A percentile compares a stretch with the other conserved stretches of the same genome.
Conservation (phyloP, 257 asterid genomes). For the Solanum sejunctum region DNA sequence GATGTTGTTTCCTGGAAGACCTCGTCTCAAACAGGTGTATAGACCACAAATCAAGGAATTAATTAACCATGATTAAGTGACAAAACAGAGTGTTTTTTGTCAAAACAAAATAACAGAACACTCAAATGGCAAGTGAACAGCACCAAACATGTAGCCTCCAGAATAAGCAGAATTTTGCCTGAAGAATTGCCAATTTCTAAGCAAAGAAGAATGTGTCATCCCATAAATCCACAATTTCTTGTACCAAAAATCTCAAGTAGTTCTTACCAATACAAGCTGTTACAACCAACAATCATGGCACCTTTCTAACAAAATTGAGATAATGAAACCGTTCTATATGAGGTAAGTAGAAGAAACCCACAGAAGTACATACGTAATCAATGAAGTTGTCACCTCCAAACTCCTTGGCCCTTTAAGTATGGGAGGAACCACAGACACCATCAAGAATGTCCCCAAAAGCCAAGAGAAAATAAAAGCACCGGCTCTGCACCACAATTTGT, state of each 20-base stretch:
- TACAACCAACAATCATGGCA: not conserved
- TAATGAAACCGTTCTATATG: not conserved
- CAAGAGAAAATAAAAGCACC: slow-evolving; percentile 73
- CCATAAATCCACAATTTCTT: not conserved
- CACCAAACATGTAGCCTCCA: not conserved
- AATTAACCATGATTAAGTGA: not conserved
- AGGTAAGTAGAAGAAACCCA: slow-evolving; percentile 75
- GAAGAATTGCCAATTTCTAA: not conserved
- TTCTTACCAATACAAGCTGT: not conserved
- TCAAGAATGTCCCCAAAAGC: slow-evolving; percentile 91
- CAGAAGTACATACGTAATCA: slow-evolving; percentile 74
- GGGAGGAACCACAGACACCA: slow-evolving; percentile 96
- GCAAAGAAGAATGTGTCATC: not conserved
- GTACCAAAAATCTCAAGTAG: not conserved
- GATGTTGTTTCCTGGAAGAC: no score
- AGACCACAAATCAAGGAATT: not conserved
- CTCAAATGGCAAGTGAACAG: not conserved
- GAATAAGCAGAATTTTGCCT: not conserved
- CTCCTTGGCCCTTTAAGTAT: slow-evolving; percentile 76
- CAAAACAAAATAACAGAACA: not conserved
- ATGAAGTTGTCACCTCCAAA: slow-evolving; percentile 88
- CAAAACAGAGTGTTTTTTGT: not conserved
- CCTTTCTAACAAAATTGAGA: slow-evolving; percentile 28
- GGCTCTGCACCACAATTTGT: slow-evolving; percentile 38
- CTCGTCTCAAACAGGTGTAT: not conserved